Evolutionary conservation across 306 rosid genomes (phyloP).

Genomic region (Mucuna pruriens): DNA sequence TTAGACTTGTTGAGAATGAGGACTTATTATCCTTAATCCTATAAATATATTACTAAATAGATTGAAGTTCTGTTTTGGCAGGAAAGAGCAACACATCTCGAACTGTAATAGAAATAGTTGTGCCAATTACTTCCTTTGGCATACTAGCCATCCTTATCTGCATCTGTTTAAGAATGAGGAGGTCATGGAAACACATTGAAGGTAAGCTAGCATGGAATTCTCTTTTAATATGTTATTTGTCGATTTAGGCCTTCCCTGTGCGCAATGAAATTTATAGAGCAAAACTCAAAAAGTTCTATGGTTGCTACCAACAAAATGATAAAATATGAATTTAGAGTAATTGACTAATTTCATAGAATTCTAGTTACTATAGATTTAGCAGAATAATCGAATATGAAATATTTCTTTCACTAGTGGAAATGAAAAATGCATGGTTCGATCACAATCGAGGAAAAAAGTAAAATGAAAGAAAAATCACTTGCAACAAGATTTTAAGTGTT

Average conservation of each 20-base stretch:
- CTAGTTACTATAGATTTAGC: background rate
- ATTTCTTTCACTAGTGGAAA: background rate
- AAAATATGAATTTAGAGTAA: background rate
- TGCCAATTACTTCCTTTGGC: slow-evolving; percentile 30
- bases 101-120: slow-evolving; percentile 32
- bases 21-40: background rate
- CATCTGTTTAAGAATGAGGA: slow-evolving; percentile 45
- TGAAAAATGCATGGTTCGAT: background rate
- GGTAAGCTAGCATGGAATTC: slow-evolving; percentile 14
- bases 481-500: background rate
- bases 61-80: slow-evolving; percentile 34
- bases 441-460: background rate
- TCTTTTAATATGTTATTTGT: background rate
- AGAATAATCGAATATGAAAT: background rate
- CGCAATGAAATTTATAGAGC: background rate
- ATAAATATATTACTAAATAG: background rate
- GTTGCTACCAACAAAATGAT: background rate
- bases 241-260: background rate
- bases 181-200: background rate
- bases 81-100: slow-evolving; percentile 37
- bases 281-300: background rate
- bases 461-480: background rate
- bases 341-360: background rate
- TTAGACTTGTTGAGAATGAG: background rate
- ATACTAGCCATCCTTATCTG: slow-evolving; percentile 29